Evolutionary conservation across 768 basidiomycete genomes (phyloP).

Genomic region (Phaffia tasmanica): DNA sequence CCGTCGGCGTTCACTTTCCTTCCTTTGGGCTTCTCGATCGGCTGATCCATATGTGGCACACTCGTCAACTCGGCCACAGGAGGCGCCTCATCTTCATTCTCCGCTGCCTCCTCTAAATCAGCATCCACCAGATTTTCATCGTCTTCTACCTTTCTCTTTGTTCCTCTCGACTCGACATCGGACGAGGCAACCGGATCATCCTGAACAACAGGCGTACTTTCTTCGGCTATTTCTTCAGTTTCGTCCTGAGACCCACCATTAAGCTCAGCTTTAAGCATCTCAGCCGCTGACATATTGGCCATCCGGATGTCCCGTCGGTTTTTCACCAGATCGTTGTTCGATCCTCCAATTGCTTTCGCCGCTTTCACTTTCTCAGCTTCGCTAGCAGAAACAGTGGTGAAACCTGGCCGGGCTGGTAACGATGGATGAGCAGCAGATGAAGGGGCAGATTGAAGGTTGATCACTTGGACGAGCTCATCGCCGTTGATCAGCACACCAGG

Average conservation of each 20-base stretch:
- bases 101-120: conserved; percentile 29
- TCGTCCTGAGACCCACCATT: conserved; percentile 36
- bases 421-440: conserved; percentile 44
- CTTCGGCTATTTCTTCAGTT: conserved; percentile 18
- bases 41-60: conserved; percentile 24
- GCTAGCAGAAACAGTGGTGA: conserved; percentile 51
- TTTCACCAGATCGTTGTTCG: conserved; percentile 75
- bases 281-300: conserved; percentile 94
- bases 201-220: conserved; percentile 11
- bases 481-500: conserved; percentile 34
- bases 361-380: conserved; percentile 24
- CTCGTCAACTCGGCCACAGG: conserved; percentile 39
- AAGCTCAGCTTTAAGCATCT: conserved; percentile 82
- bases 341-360: conserved; percentile 50
- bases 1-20: conserved; percentile 79
- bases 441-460: conserved; percentile 29
- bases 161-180: conserved; percentile 31
- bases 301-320: conserved; percentile 82
- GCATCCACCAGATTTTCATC: conserved; percentile 28
- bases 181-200: background rate
- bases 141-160: conserved; percentile 45
- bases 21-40: conserved; percentile 18
- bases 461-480: conserved; percentile 36
- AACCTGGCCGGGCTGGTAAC: conserved; percentile 53
- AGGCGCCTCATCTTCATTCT: conserved; percentile 29